Base-by-base conservation (phyloP, 768 basidiomycete genomes). In the Clathrus columnatus region DNA sequence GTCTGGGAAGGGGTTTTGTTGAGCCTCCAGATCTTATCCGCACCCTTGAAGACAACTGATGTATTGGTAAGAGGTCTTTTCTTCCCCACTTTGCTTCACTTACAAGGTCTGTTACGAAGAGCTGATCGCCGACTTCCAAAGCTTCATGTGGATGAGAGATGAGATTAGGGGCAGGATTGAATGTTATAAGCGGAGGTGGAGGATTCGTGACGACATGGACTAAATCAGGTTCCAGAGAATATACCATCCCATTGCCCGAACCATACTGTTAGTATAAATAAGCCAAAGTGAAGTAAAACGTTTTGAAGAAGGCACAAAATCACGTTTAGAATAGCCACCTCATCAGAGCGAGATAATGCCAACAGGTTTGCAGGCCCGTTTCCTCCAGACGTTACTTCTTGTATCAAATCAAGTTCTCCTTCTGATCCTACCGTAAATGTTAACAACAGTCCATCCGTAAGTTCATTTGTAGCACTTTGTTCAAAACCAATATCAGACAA, bases 21-120 rank as follows among this genome's bases (percentile, higher is more conserved):
- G 2, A 87, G 70, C 36, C 85, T 72, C 83, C 85, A 88, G 54
- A 87, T 78, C 56, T 73, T 83, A 67, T 87, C 85, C 0, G 67
- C 77, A 24, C 85, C 85, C 83, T 85, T 53, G 20, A 44, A 7
- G 24, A 52, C 20, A 18, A n/a, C n/a, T n/a, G n/a, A n/a, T n/a
- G n/a, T 21, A 49, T 29, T 53, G 32, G 55, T 48, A 23, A 7
- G 4, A 28, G 17, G 47, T 28, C 52, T 20, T 26, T 18, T 17
- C 16, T 16, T 26, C 17, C 14, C 41, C n/a, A 14, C 44, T 2
- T 26, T 24, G 7, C 27, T 10, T 45, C 28, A 65, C 76, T 51
- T 52, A 84, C 84, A 64, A 85, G 70, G 67, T 85, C 85, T 0
- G 84, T 78, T 7, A 87, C 71, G 59, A 86, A 73, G 7, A 87